Base-by-base conservation (phyloP, 1,284 basidiomycete genomes). In the Papiliotrema nemorosa region DNA sequence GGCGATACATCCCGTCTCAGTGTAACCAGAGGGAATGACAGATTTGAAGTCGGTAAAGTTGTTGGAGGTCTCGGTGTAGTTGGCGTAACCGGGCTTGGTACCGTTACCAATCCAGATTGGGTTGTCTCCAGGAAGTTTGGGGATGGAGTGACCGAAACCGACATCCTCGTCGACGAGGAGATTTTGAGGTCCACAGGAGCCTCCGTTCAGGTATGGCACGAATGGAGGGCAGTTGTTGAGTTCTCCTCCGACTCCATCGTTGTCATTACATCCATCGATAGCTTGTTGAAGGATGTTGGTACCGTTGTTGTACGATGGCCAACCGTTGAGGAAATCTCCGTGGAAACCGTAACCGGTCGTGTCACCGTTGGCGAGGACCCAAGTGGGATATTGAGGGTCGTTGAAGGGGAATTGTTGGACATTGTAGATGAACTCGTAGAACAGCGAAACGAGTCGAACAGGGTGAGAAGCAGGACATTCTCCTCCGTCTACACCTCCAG, bases 281-380 rank as follows among this genome's bases (percentile, higher is more conserved):
- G 74, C 73, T 18, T 64, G 40, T 47, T 72, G 66, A 5, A 74
- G 66, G 20, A 72, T 54, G 40, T 66, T 63, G 37, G 63, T 60
- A 47, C 67, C 67, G 54, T 69, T 67, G 50, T 58, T 54, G 48
- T 58, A 49, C 3, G 55, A 50, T 9, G 69, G 66, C 74, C 72
- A 74, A 35, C 74, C 73, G 50, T 69, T 69, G 44, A 70, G 38
- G 54, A 76, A 76, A 60, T 75, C 74, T 43, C 62, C 74, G 62
- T 76, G 74, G 49, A 70, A 60, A 47, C 70, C 69, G 49, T 68
- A 66, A 36, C 72, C 74, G 45, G 70, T 72, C 3, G 66, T 66
- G 50, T 76, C 75, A 39, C 75, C 75, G 51, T 73, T 73, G 25
- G 74, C 63, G 27, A 56, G 64, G 26, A 73, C 72, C 58, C 58